phyloP scores from a whole-genome alignment of 2,329 filamentous ascomycete genomes.

The Davidsoniella neocaledoniae region DNA sequence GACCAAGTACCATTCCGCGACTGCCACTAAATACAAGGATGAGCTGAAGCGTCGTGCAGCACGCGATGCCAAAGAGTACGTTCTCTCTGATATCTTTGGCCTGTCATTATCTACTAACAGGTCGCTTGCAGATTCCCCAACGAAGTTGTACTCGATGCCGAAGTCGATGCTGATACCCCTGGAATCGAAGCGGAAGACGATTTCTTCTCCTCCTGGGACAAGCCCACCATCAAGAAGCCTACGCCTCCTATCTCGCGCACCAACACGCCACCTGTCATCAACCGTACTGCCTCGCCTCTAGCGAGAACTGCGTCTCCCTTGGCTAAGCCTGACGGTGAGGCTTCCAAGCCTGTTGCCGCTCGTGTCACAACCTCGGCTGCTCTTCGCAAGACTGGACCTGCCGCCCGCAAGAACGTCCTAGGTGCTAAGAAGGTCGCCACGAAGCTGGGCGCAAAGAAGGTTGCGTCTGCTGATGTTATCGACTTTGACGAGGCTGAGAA shows the following conservation, averaged over 20 bases:
- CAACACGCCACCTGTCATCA: conserved; percentile 64
- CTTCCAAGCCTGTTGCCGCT: conserved; percentile 37
- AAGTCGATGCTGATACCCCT: conserved; percentile 60
- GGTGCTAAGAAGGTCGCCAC: conserved; percentile 63
- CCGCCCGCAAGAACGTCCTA: conserved; percentile 72
- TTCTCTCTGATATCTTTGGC: conserved; percentile 9
- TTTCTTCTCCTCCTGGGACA: conserved; percentile 99
- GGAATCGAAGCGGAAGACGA: conserved; percentile 70
- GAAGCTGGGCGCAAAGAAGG: conserved; percentile 86
- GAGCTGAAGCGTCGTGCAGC: conserved; percentile 77
- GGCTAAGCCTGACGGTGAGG: conserved; percentile 38
- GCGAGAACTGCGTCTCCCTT: conserved; percentile 76
- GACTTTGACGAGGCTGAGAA: conserved; percentile 97
- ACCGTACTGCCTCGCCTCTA: conserved; percentile 79
- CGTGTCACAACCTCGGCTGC: conserved; percentile 62
- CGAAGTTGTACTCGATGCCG: conserved; percentile 64
- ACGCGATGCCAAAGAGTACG: conserved; percentile 70
- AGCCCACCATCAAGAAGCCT: conserved; percentile 85
- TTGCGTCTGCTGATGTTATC: conserved; percentile 54
- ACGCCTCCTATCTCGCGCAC: conserved; percentile 86
- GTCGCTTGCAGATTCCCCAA: conserved; percentile 48
- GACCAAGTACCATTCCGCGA: conserved; percentile 86
- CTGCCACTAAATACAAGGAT: conserved; percentile 96
- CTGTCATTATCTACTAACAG: background rate
- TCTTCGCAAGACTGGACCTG: conserved; percentile 56